Percentiles rank a stretch among this genome's conserved stretches.
phyloP scores from a whole-genome alignment of 768 basidiomycete species.

The Cystobasidium onofrii region DNA sequence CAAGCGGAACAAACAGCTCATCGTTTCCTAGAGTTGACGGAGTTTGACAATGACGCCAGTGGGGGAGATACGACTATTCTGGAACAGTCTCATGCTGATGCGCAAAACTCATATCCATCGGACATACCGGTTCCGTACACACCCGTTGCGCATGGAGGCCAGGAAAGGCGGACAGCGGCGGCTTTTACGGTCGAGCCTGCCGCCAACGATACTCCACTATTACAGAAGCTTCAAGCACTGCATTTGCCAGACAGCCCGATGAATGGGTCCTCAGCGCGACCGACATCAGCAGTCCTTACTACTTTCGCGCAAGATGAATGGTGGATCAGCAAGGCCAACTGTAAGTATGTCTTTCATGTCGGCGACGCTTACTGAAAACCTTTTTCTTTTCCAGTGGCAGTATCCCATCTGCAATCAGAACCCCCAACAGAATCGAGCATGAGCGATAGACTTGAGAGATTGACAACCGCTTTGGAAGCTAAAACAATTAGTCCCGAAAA shows the following conservation, averaged over 20 bases:
- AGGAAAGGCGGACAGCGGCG: neutral
- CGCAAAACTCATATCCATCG: neutral
- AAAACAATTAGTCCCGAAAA: neutral
- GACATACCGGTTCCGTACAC: neutral
- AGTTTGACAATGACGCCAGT: constrained; percentile 47
- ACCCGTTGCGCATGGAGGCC: neutral
- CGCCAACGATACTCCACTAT: neutral
- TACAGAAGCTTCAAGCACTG: neutral
- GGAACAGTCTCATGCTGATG: neutral
- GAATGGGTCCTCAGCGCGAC: neutral
- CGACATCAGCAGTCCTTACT: neutral
- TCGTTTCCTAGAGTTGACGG: constrained; percentile 73
- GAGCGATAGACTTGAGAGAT: neutral
- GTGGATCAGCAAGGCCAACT: constrained; percentile 26
- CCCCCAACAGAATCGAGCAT: neutral
- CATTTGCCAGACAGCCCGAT: constrained; percentile 21
- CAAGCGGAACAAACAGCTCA: constrained; percentile 91
- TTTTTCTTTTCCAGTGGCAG: neutral
- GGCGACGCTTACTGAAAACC: neutral
- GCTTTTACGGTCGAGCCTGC: neutral
- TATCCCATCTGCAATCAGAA: neutral
- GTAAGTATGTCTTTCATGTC: neutral
- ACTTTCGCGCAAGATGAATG: constrained; percentile 12
- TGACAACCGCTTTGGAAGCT: neutral
- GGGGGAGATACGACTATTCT: neutral